These are phyloP conservation scores for Apiospora aurea DNA, from an alignment of 2,329 filamentous ascomycete genomes.

Conservation along the genomic window DNA sequence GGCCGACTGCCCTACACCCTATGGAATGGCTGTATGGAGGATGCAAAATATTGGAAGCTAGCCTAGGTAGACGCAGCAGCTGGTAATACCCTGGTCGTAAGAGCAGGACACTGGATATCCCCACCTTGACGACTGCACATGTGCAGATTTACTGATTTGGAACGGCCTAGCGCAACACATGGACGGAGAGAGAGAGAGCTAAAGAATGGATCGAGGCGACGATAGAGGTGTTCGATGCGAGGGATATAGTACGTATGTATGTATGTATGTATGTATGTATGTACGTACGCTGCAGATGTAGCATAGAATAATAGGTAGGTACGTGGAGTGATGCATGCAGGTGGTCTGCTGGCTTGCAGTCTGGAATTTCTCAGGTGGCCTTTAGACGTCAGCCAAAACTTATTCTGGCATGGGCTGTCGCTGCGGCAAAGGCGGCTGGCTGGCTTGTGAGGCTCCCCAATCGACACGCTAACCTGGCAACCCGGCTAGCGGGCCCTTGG, in stretches of 20 bases:
- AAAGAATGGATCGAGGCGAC: neutral
- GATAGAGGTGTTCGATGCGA: neutral
- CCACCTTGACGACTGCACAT: neutral
- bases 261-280: too few relatives aligned
- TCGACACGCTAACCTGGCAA: conserved; percentile 12
- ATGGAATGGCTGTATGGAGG: neutral
- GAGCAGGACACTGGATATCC: neutral
- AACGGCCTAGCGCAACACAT: neutral
- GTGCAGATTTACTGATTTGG: neutral
- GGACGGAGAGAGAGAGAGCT: neutral
- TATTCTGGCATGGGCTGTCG: neutral
- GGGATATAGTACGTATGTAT: neutral
- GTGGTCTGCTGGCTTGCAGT: neutral
- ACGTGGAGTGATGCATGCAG: neutral
- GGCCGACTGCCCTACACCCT: neutral
- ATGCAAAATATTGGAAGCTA: conserved; percentile 3
- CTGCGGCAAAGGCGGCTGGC: conserved; percentile 11
- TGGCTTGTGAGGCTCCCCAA: neutral
- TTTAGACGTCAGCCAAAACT: neutral
- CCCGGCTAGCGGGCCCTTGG: conserved; percentile 13
- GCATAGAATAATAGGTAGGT: too few relatives aligned
- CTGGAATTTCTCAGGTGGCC: neutral
- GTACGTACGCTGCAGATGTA: neutral
- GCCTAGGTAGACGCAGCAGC: conserved; percentile 13
- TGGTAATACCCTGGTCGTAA: conserved; percentile 5